These are phyloP conservation scores for Trametes pubescens DNA, from an alignment of 1,284 basidiomycete genomes.

Conservation along the genomic window DNA sequence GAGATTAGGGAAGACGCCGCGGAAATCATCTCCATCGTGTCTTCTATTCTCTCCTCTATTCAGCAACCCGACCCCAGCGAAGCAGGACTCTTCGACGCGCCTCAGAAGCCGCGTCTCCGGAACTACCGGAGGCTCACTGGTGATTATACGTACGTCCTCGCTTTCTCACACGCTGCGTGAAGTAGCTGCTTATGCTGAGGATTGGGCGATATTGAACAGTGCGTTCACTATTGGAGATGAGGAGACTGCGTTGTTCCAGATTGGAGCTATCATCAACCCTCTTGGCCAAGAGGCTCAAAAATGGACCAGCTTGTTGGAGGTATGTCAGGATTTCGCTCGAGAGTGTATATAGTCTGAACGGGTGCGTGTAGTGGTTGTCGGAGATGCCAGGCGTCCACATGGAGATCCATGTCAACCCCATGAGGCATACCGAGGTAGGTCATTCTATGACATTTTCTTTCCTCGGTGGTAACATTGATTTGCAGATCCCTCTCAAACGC, in stretches of 20 bases:
- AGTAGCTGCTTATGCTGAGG: neutral
- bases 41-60: conserved; percentile 76
- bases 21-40: conserved; percentile 67
- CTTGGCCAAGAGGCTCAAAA: conserved; percentile 86
- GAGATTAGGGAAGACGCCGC: conserved; percentile 58
- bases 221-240: conserved; percentile 77
- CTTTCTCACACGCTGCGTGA: neutral
- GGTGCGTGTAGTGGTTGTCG: conserved; percentile 58
- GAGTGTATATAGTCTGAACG: neutral
- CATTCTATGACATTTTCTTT: neutral
- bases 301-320: conserved; percentile 83
- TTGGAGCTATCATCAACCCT: conserved; percentile 86
- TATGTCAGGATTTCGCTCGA: conserved; percentile 41
- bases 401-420: conserved; percentile 82
- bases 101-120: conserved; percentile 60
- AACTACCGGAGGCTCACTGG: conserved; percentile 68
- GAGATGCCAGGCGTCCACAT: conserved; percentile 71
- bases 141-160: conserved; percentile 62
- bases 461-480: neutral
- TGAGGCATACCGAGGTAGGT: conserved; percentile 68
- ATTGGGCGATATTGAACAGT: conserved; percentile 46
- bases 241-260: conserved; percentile 70
- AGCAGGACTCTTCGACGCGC: conserved; percentile 74
- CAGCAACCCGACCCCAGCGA: conserved; percentile 77
- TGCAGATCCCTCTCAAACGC: conserved; percentile 88